Base-by-base conservation (phyloP, 805 yeast species). In the Ogataea chonburiensis region DNA sequence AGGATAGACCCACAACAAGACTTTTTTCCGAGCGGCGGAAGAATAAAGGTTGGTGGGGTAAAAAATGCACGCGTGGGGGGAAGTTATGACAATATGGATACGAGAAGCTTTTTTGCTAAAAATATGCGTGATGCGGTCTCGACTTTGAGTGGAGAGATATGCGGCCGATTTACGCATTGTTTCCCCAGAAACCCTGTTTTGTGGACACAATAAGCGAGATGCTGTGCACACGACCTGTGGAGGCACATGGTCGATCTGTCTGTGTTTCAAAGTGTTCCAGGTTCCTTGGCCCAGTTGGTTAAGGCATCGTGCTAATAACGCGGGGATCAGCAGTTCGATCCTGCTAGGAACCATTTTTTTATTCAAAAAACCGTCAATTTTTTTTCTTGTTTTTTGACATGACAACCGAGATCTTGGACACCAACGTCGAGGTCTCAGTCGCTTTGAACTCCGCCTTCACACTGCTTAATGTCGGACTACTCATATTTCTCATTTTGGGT, bases 401-500 rank as follows among this genome's bases (percentile, higher is more conserved):
- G 31, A 18, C 16, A 14, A 13, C 21, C n/a, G 25, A 22, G 11
- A 31, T 25, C 16, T 3, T n/a, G 12, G 15, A 18, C 11, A 24
- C 14, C n/a, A 21, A 17, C 26, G 9, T 24, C 10, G 37, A 37
- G 8, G 21, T 35, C 5, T 15, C 23, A 5, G 21, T 29, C n/a
- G 31, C 38, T 21, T 8, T 49, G 19, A 49, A 47, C 34, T 17
- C 54, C 3, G 18, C 35, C 7, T 71, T 76, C 49, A 71, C 77
- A 44, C 59, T 79, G 18, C 50, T 77, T 7, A 75, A 77, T 31
- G 61, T 77, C 1, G 69, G 79, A 7, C 52, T 83, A 49, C 85
- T 86, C 35, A 71, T 86, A 67, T 66, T 87, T 46, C 82, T 87
- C 91, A 73, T 86, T 5, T 93, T 95, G 5, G 96, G 96, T 18